Evolutionary conservation across 2,329 filamentous ascomycete species (phyloP).

Genomic region (Fusarium oxysporum): DNA sequence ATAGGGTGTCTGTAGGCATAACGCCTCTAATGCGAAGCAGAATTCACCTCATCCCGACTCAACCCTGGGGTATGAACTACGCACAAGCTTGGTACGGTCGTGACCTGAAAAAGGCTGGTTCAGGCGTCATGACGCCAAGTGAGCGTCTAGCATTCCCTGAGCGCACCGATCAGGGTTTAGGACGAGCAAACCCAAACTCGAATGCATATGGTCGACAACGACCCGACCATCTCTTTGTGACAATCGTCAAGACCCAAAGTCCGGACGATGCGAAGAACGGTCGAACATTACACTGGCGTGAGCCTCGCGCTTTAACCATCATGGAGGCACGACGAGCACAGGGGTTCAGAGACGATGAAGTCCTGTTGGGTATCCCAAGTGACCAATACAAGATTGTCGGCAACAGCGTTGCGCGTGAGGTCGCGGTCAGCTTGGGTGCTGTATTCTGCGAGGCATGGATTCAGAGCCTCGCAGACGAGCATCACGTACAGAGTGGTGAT

Average conservation of each 20-base stretch:
- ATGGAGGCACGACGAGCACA: conserved; percentile 77
- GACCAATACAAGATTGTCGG: conserved; percentile 77
- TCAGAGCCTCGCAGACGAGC: conserved; percentile 41
- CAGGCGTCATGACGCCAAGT: conserved; percentile 51
- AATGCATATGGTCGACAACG: conserved; percentile 65
- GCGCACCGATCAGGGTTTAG: conserved; percentile 20
- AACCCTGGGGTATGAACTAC: conserved; percentile 67
- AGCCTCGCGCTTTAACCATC: conserved; percentile 71
- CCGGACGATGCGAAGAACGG: conserved; percentile 68
- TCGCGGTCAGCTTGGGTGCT: conserved; percentile 75
- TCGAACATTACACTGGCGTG: conserved; percentile 71
- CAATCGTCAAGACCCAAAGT: conserved; percentile 67
- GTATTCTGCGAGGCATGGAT: conserved; percentile 67
- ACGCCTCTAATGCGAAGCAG: conserved; percentile 56
- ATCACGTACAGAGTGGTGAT: not conserved
- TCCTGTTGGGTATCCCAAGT: conserved; percentile 68
- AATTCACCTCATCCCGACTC: conserved; percentile 68
- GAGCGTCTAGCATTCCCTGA: conserved; percentile 57
- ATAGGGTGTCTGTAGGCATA: conserved; percentile 63
- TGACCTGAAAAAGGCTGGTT: conserved; percentile 37
- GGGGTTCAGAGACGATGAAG: conserved; percentile 76
- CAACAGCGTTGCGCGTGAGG: conserved; percentile 79
- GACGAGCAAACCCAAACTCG: conserved; percentile 56
- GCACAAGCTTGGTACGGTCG: conserved; percentile 57
- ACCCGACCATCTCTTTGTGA: conserved; percentile 67